Conservation (phyloP, 179 eudicot species). For the Beta corolliflora region DNA sequence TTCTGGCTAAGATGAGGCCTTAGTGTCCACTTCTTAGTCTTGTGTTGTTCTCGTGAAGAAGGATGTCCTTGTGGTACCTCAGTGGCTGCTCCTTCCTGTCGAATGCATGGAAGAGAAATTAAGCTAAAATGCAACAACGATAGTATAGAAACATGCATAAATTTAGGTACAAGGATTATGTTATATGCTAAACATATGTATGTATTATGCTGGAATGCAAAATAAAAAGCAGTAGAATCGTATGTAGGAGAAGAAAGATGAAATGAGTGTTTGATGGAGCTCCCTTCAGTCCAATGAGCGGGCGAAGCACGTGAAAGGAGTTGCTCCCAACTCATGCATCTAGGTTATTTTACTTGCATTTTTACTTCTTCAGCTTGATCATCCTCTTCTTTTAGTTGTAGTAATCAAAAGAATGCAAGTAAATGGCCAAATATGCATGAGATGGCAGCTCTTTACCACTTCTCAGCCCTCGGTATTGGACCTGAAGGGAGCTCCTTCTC, state of each 20-base stretch:
- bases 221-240: no score
- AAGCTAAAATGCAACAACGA: not conserved
- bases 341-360: constrained; percentile 30
- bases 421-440: constrained; percentile 37
- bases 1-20: not conserved
- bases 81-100: not conserved
- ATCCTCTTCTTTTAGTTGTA: not conserved
- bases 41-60: not conserved
- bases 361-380: not conserved
- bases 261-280: constrained; percentile 29
- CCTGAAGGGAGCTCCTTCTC: constrained; percentile 42
- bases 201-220: not conserved
- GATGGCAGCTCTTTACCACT: constrained; percentile 43
- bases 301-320: constrained; percentile 39
- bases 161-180: not conserved
- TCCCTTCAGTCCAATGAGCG: constrained; percentile 49
- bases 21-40: not conserved
- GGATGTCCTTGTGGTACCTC: no score
- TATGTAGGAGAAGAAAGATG: not conserved
- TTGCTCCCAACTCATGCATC: constrained; percentile 48
- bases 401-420: constrained; percentile 15
- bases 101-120: not conserved
- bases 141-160: not conserved
- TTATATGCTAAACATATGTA: not conserved
- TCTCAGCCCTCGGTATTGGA: constrained; percentile 41